A percentile compares a stretch with the other conserved stretches of the same genome.
Conservation (phyloP, 2,329 filamentous ascomycete genomes). For the Colletotrichum coccodes region DNA sequence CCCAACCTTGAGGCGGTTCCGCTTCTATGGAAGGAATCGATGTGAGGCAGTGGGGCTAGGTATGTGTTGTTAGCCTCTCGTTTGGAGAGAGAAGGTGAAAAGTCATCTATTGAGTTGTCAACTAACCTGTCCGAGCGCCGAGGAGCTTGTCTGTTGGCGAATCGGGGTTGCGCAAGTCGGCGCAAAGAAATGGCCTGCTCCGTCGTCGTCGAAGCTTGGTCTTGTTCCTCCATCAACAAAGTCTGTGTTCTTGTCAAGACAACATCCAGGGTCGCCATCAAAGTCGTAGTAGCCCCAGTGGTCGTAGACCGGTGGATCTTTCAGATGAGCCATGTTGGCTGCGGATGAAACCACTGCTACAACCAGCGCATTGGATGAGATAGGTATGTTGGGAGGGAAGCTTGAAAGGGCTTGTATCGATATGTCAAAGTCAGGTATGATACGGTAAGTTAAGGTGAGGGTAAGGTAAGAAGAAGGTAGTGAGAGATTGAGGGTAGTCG, state of each 20-base stretch:
- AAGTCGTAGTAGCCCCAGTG: constrained; percentile 12
- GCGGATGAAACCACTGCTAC: background rate
- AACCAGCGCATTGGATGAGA: constrained; percentile 23
- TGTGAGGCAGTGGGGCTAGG: constrained; percentile 13
- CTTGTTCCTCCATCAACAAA: background rate
- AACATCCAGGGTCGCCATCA: constrained; percentile 6
- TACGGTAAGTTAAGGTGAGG: background rate
- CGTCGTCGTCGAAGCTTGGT: background rate
- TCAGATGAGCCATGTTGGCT: constrained; percentile 15
- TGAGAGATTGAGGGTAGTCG: constrained; percentile 11
- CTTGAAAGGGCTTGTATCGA: constrained; percentile 1
- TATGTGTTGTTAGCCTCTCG: constrained; percentile 22
- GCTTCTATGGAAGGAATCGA: background rate
- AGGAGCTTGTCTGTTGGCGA: background rate
- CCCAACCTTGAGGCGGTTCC: background rate
- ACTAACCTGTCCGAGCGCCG: constrained; percentile 12
- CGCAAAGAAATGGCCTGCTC: too few species aligned
- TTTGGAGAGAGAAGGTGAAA: constrained; percentile 8
- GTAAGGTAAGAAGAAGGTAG: constrained; percentile 2
- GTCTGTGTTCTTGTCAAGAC: background rate
- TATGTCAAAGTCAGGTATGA: background rate
- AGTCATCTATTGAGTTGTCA: background rate
- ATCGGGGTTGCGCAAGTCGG: background rate
- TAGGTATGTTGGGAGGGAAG: background rate
- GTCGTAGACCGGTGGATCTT: constrained; percentile 14